Evolutionary conservation across 768 basidiomycete genomes (phyloP).

Genomic region (Boletus sp.): DNA sequence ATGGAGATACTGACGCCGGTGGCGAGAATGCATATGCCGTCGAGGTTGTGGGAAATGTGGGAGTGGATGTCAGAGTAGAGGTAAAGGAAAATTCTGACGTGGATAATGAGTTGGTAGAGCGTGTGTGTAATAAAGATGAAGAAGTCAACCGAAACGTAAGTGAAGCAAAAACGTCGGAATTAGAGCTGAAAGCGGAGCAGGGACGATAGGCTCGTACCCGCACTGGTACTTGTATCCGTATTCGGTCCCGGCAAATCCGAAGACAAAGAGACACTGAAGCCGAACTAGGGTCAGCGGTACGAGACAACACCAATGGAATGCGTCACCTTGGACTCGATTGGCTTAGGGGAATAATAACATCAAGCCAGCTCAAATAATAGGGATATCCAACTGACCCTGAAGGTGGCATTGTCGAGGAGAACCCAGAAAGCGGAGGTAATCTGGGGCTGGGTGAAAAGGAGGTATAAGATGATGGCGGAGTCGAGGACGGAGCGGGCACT

Average conservation of each 20-base stretch:
- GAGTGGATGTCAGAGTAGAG: not conserved
- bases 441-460: not conserved
- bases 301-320: not conserved
- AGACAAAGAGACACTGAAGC: not conserved
- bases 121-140: not conserved
- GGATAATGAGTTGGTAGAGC: not conserved
- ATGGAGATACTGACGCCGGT: not conserved
- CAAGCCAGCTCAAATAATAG: not conserved
- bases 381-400: not conserved
- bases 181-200: conserved; percentile 11
- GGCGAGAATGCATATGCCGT: not conserved
- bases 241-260: not conserved
- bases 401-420: conserved; percentile 3
- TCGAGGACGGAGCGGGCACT: conserved; percentile 4
- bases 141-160: not conserved
- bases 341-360: not conserved
- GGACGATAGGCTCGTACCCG: conserved; percentile 19
- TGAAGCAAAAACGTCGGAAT: conserved; percentile 14
- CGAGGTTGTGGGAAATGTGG: not conserved
- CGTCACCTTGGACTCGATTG: conserved; percentile 12
- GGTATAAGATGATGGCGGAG: conserved; percentile 1
- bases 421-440: not conserved
- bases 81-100: not conserved
- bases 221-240: conserved; percentile 7
- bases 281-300: conserved; percentile 1